Evolutionary conservation across 1,284 basidiomycete species (phyloP).

Genomic region (Ustilago trichophora): DNA sequence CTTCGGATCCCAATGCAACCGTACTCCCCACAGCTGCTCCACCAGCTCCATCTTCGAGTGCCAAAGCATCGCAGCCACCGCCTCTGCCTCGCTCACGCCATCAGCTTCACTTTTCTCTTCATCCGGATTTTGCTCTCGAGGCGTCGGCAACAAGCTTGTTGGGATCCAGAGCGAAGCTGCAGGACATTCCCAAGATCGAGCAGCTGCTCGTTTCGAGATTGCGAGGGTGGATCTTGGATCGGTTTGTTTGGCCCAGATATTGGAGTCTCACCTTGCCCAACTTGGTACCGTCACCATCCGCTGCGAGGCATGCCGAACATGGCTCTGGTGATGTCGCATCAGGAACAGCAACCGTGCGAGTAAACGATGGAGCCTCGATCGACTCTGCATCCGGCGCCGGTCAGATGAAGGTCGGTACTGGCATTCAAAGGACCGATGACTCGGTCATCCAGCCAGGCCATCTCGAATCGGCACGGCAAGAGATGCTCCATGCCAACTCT

Average conservation of each 20-base stretch:
- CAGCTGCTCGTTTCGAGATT: conserved; percentile 71
- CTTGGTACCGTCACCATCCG: conserved; percentile 35
- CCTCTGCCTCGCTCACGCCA: conserved; percentile 58
- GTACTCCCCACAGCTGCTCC: conserved; percentile 23
- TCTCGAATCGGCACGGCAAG: conserved; percentile 35
- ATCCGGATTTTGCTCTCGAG: conserved; percentile 72
- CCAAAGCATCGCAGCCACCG: conserved; percentile 39
- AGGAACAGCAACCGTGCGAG: not conserved
- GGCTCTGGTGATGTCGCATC: not conserved
- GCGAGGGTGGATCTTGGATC: conserved; percentile 69
- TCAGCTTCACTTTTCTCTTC: conserved; percentile 70
- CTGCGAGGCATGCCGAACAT: conserved; percentile 1
- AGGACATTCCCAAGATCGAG: conserved; percentile 73
- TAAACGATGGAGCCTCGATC: not conserved
- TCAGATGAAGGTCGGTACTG: conserved; percentile 38
- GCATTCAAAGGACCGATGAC: conserved; percentile 27
- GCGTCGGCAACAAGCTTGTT: conserved; percentile 71
- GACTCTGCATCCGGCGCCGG: conserved; percentile 7
- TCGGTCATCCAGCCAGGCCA: conserved; percentile 42
- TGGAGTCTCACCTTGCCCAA: conserved; percentile 68
- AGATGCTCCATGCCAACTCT: conserved; percentile 21
- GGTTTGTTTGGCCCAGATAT: conserved; percentile 70
- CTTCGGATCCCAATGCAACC: conserved; percentile 27
- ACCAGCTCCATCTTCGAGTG: conserved; percentile 62
- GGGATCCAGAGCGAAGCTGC: conserved; percentile 71